Percentiles rank a stretch among this genome's conserved stretches.
These are phyloP conservation scores for Tephrocybe sp. DNA, from an alignment of 768 basidiomycete species.

Conservation along the genomic window DNA sequence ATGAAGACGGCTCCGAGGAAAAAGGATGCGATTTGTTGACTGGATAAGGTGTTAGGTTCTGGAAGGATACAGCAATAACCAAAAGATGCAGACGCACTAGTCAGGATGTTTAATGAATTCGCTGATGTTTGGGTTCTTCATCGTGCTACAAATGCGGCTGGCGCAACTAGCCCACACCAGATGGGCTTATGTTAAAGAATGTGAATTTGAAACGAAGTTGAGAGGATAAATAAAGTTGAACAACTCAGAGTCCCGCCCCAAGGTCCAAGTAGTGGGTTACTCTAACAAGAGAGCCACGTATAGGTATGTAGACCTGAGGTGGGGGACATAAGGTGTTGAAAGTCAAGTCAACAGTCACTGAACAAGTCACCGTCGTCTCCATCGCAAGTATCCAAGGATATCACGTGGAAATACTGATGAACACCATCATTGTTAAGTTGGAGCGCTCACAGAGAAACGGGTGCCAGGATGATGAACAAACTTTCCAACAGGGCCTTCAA, in stretches of 20 bases:
- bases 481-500: no score
- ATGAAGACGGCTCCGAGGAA: constrained; percentile 19
- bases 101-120: constrained; percentile 16
- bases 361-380: background rate
- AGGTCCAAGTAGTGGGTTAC: background rate
- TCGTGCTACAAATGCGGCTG: background rate
- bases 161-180: constrained; percentile 3
- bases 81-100: constrained; percentile 4
- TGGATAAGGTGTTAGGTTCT: constrained; percentile 1
- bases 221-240: background rate
- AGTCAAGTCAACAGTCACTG: constrained; percentile 4
- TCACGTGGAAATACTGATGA: no score
- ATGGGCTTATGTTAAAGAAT: constrained; percentile 2
- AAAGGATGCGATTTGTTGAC: constrained; percentile 16
- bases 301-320: constrained; percentile 4
- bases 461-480: no score
- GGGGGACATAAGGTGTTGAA: background rate
- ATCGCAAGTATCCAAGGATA: no score
- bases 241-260: constrained; percentile 11
- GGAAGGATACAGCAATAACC: background rate
- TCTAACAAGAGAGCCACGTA: background rate
- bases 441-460: no score
- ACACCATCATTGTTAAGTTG: no score
- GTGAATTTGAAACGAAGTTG: background rate
- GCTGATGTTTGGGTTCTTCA: constrained; percentile 3